These are phyloP conservation scores for Lolium rigidum DNA, from an alignment of 176 grass and related monocot genomes.

Conservation along the genomic window DNA sequence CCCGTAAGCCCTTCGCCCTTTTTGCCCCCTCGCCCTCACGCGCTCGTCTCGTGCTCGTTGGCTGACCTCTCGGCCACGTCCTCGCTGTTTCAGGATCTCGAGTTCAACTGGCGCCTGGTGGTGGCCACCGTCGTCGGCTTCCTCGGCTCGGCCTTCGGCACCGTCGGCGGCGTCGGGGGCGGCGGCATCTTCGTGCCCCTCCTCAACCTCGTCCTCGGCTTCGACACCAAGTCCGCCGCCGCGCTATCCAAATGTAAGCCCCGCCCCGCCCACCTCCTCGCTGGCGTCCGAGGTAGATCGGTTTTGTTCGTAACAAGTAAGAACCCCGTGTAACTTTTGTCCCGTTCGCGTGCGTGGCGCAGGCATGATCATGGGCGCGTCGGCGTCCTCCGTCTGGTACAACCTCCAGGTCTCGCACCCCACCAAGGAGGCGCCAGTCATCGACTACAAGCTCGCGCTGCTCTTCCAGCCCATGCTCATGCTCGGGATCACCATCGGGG, in stretches of 20 bases:
- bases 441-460: constrained; percentile 92
- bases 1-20: constrained; percentile 62
- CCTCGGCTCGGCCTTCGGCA: constrained; percentile 92
- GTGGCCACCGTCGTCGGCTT: constrained; percentile 84
- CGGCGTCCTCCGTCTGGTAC: constrained; percentile 95
- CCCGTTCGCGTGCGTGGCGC: constrained; percentile 2
- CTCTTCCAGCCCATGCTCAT: constrained; percentile 99
- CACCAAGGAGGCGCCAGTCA: constrained; percentile 78
- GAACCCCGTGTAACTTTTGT: not conserved
- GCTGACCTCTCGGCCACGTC: constrained; percentile 14
- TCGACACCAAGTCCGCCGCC: constrained; percentile 96
- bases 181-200: constrained; percentile 97
- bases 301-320: constrained; percentile 10
- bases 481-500: constrained; percentile 97
- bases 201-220: constrained; percentile 94
- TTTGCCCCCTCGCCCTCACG: not conserved
- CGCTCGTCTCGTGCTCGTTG: not conserved
- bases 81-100: constrained; percentile 79
- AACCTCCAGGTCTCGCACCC: constrained; percentile 95
- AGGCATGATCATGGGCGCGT: constrained; percentile 99
- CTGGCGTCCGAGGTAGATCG: not conserved
- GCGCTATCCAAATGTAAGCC: constrained; percentile 96
- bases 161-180: constrained; percentile 93
- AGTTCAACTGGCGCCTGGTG: constrained; percentile 72
- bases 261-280: not conserved